Evolutionary conservation across 345 rosid species (phyloP).

Genomic region (Gossypium turneri): DNA sequence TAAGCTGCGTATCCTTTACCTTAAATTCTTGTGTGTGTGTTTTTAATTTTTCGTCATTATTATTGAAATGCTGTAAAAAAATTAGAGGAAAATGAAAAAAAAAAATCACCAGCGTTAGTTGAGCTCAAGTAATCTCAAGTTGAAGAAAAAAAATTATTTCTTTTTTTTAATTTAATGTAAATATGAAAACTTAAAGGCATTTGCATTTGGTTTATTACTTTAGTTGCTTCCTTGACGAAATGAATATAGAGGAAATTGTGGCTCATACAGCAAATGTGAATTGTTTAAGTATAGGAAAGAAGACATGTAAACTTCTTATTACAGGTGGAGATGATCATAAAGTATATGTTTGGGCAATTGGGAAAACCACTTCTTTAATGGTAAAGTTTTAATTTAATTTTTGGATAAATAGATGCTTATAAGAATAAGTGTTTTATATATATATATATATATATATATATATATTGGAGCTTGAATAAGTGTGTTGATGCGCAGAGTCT

Average conservation of each 20-base stretch:
- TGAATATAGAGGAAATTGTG: constrained; percentile 79
- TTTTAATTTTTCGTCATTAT: background rate
- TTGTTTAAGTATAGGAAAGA: constrained; percentile 78
- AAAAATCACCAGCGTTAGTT: background rate
- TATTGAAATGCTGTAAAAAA: constrained; percentile 4
- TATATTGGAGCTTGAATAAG: background rate
- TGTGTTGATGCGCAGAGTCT: constrained; percentile 45
- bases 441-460: too few species aligned
- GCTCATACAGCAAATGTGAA: constrained; percentile 86
- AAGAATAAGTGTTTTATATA: background rate
- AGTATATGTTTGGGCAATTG: constrained; percentile 92
- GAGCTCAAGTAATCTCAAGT: background rate
- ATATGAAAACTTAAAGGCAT: too few species aligned
- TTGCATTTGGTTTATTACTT: too few species aligned
- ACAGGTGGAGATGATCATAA: constrained; percentile 92
- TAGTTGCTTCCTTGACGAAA: constrained; percentile 40
- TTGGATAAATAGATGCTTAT: background rate
- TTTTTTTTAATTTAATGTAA: background rate
- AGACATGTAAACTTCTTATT: constrained; percentile 62
- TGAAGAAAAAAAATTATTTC: background rate
- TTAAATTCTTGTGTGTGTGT: background rate
- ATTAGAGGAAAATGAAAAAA: background rate
- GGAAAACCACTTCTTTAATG: constrained; percentile 81
- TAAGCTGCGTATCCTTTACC: constrained; percentile 82
- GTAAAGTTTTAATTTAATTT: constrained; percentile 30